Evolutionary conservation across 1,284 basidiomycete genomes (phyloP), one percentile per base, ranked within the genome.

Genomic region (Peniophora sp.): DNA sequence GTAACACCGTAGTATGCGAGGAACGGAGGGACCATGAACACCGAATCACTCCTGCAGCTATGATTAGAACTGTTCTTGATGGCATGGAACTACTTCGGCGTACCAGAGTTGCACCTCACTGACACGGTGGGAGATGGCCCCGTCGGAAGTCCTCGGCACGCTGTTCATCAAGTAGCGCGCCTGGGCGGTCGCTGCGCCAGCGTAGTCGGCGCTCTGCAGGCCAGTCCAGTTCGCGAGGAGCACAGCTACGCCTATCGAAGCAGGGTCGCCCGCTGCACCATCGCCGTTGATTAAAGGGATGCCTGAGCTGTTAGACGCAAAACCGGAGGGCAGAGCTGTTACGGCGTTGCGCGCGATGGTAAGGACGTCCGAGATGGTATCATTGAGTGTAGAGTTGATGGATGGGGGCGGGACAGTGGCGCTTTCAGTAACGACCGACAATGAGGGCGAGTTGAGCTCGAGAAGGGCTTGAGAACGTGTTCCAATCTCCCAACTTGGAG

Each of bases 1-100:
- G 81, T 59, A 32, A 83, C 81, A 25, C 89, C 95, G 63, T 92
- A 95, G 67, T 89, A 93, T 0, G 94, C 92, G 9, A 97, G 67
- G 68, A 95, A 97, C 0, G 94, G 94, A 0, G 94, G 93, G 0
- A 89, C 87, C 92, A 95, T 92, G 67, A 89, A 92, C 6, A 89
- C 75, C 51, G 74, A 90, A 63, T 90, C 88, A 44, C 79, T 79
- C 85, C 85, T 87, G 52, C 5, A 50, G 36, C 53, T 45, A 27
- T 23, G 47, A 51, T 24, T 16, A 49, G 14, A 49, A 49, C 22
- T 46, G 44, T 20, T 3, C 8, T 16, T 38, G n/a, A n/a, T n/a
- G n/a, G n/a, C 1, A 20, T 10, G 19, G 10, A 14, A 20, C 3
- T n/a, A 34, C 36, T 20, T 50, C 19, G 58, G 10, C 46, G 17